Conservation (phyloP, 164 flowering plant genomes). For the Stephania yunnanensis region DNA sequence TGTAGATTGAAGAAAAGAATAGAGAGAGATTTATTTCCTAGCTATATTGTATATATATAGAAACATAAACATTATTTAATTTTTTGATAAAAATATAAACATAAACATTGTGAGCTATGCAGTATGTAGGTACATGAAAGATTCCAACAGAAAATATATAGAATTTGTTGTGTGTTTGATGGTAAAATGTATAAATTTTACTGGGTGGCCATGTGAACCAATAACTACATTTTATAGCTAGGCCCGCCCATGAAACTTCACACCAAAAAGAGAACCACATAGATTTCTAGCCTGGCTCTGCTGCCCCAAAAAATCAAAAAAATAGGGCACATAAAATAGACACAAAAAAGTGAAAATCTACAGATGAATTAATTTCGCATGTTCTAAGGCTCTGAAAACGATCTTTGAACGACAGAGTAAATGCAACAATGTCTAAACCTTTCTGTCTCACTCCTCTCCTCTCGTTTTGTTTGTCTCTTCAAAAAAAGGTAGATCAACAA, state of each 20-base stretch:
- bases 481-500: not conserved
- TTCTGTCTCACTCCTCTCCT: constrained; percentile 4
- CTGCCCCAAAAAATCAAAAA: constrained; percentile 4
- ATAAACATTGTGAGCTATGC: no score
- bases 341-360: not conserved
- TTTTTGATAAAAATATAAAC: no score
- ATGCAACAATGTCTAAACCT: constrained; percentile 7
- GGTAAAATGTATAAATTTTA: not conserved
- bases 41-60: no score
- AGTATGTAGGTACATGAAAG: not conserved
- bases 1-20: no score
- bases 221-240: constrained; percentile 14
- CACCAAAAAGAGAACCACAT: constrained; percentile 22
- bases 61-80: no score
- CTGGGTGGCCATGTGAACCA: constrained; percentile 27
- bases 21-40: no score
- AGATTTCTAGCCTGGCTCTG: constrained; percentile 18
- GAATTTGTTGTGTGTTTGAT: not conserved
- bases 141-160: not conserved
- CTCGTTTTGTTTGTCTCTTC: not conserved
- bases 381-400: constrained; percentile 26
- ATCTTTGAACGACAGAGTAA: constrained; percentile 6
- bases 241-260: not conserved
- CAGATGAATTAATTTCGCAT: constrained; percentile 10
- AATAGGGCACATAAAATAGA: no score